Conservation (phyloP, 495 filamentous ascomycete species). For the Aspergillus avenaceus region DNA sequence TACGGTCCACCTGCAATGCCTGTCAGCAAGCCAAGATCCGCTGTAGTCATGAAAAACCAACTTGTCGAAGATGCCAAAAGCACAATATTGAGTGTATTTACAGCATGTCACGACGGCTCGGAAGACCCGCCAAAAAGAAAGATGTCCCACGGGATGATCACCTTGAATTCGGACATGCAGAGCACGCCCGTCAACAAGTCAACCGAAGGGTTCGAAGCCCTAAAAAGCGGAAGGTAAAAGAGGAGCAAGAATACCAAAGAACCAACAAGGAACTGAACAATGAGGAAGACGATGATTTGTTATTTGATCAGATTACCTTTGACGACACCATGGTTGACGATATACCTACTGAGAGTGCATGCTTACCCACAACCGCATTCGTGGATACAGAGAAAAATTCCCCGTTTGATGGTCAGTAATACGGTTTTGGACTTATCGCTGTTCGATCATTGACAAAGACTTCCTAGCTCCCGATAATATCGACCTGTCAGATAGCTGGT, state of each 20-base stretch:
- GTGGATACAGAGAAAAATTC: conserved; percentile 7
- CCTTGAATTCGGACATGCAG: not conserved
- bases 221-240: conserved; percentile 12
- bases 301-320: conserved; percentile 4
- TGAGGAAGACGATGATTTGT: not conserved
- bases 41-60: conserved; percentile 46
- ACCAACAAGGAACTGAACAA: not conserved
- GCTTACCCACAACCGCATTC: conserved; percentile 8
- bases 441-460: not conserved
- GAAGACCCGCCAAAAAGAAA: conserved; percentile 40
- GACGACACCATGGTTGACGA: conserved; percentile 4
- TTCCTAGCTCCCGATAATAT: conserved; percentile 15
- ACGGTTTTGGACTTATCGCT: no score
- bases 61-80: conserved; percentile 40
- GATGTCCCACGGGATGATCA: conserved; percentile 1
- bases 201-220: conserved; percentile 13
- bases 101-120: conserved; percentile 41
- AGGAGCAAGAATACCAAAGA: conserved; percentile 4
- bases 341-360: conserved; percentile 4
- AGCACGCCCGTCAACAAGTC: not conserved
- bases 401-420: conserved; percentile 9
- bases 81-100: conserved; percentile 43
- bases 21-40: conserved; percentile 47
- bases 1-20: conserved; percentile 45
- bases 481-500: conserved; percentile 29